Percentiles rank a stretch among this genome's conserved stretches.
phyloP scores from a whole-genome alignment of 106 monocot genomes.

The Platanthera zijinensis region DNA sequence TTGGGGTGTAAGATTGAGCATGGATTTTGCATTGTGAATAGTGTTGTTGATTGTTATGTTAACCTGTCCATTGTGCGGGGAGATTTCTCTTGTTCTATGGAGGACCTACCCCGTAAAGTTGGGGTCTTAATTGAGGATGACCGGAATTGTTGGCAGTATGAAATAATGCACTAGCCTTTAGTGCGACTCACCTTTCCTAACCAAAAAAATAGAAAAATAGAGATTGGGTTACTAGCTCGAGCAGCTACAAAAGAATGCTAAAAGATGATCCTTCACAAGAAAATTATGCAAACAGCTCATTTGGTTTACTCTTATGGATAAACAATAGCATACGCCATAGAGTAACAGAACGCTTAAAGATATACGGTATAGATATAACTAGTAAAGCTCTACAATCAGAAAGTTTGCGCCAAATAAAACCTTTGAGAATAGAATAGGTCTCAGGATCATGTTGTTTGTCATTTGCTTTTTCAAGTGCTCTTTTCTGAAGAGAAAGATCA shows the following conservation, averaged over 20 bases:
- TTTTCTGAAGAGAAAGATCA: conserved; percentile 41
- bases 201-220: too few species aligned
- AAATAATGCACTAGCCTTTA: too few species aligned
- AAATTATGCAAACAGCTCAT: neutral
- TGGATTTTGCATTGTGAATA: too few species aligned
- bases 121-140: too few species aligned
- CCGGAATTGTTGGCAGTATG: too few species aligned
- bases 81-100: too few species aligned
- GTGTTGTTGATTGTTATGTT: too few species aligned
- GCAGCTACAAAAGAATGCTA: neutral
- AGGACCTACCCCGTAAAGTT: too few species aligned
- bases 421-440: conserved; percentile 92
- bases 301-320: neutral
- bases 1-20: too few species aligned
- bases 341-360: neutral
- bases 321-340: neutral
- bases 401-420: conserved; percentile 10
- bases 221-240: too few species aligned
- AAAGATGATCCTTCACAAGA: neutral
- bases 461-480: conserved; percentile 57
- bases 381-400: neutral
- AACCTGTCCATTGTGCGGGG: too few species aligned
- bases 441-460: conserved; percentile 88
- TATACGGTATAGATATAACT: neutral
- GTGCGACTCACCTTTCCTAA: too few species aligned